Conservation (phyloP, 805 yeast species). For the Priceomyces medius region DNA sequence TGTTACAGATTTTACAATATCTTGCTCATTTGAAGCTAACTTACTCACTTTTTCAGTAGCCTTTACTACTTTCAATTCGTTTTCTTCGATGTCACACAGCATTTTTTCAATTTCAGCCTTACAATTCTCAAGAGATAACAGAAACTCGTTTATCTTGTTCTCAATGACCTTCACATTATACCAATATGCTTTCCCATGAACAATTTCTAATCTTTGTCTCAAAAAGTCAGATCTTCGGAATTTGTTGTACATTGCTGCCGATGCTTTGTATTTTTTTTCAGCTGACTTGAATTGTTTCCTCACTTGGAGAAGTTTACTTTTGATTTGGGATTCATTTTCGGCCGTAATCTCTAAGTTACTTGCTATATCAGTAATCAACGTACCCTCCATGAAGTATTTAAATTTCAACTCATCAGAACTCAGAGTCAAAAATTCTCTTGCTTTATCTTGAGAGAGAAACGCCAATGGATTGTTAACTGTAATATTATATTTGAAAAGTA, state of each 20-base stretch:
- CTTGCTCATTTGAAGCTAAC: not conserved
- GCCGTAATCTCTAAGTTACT: constrained; percentile 45
- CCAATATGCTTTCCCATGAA: constrained; percentile 45
- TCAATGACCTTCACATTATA: constrained; percentile 36
- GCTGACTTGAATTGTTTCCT: constrained; percentile 24
- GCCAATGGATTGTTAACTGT: constrained; percentile 90
- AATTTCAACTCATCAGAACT: constrained; percentile 73
- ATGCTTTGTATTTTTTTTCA: constrained; percentile 26
- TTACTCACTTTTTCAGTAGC: constrained; percentile 12
- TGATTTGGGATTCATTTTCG: constrained; percentile 28
- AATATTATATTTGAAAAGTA: constrained; percentile 69
- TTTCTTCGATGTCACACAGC: constrained; percentile 8
- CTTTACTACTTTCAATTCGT: constrained; percentile 14
- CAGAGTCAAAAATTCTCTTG: constrained; percentile 81
- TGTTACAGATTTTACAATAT: constrained; percentile 4
- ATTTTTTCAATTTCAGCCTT: constrained; percentile 17
- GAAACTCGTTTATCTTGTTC: constrained; percentile 18
- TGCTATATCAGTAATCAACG: constrained; percentile 66
- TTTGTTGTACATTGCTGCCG: constrained; percentile 29
- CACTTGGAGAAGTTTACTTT: constrained; percentile 26
- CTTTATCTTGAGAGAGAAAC: constrained; percentile 89
- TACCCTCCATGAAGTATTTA: constrained; percentile 75
- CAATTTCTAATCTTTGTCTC: constrained; percentile 28
- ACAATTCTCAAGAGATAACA: constrained; percentile 15
- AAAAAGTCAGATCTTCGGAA: constrained; percentile 34